Base-by-base conservation (phyloP, 352 stramenopile genomes). In the Pythium vanterpoolii region DNA sequence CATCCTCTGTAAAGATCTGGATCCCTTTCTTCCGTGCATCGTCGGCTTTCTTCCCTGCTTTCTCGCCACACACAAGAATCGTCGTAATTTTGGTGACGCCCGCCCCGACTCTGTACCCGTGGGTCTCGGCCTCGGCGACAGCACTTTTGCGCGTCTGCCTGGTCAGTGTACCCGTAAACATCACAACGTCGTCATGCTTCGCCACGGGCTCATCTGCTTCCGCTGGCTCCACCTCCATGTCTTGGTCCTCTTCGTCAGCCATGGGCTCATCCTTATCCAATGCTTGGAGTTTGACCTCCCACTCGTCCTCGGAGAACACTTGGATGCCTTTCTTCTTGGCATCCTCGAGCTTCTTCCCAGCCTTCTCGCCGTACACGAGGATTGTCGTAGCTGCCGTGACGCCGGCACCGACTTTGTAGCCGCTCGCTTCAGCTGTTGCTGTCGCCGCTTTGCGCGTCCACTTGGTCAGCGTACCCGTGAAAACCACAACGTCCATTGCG, bases 331-430 rank as follows among this genome's bases (percentile, higher is more conserved):
- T 47, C 27, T 83, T 83, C 38, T 66, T 45, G 8, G 73, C 72
- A 14, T 80, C 70, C 10, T 74, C 68, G 33, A 76, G 66, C 62
- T 85, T 85, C 66, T 84, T 87, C 18, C 74, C 73, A 18, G 78
- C 71, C 46, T 79, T 79, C 40, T 64, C 69, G 13, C 77, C 77
- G 46, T 69, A 87, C 23, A 87, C 73, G 16, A 87, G 73, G 43
- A 85, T 72, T 39, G 51, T 72, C 34, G 77, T 78, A 40, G 62
- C 56, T 33, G 73, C 72, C 0, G 57, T 77, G 19, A 87, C 45
- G 28, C 47, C 69, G 2, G n/a, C n/a, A 23, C 66, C 63, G 13
- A 85, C 74, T 13, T 49, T 64, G 50, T 69, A 85, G 27, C 77
- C 77, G 23, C 62, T 59, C 8, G 53, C 24, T 60, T 82, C 68